Evolutionary conservation across 257 asterid genomes (phyloP), one percentile per base, ranked within the genome.

Genomic region (Ehretia macrophylla): DNA sequence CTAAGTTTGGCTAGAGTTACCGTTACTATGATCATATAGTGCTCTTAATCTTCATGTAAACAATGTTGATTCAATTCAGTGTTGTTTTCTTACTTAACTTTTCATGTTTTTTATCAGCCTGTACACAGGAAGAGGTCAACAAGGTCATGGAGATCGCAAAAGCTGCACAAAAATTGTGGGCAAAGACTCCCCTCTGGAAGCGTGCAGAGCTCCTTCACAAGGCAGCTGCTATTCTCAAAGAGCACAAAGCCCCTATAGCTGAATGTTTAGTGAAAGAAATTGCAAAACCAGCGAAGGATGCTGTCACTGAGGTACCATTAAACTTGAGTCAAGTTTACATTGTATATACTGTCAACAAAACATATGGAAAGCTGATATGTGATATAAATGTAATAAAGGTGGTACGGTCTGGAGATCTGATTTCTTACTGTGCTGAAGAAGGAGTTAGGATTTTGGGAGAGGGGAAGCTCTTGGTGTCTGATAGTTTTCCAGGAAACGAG

Each of bases 201-300:
- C 85, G 99, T 4, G 99, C 99, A 0, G 97, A 92, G 95, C 85
- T 92, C 54, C 97, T 92, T 55, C 97, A 92, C 76, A 92, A 83
- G 67, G 99, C 99, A 21, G 99, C 95, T 51, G 97, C 91, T 12
- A 84, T 92, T 53, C 93, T 92, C 5, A 92, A 92, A 70, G 97
- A 86, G 76, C 91, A 88, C 69, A 92, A 75, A 60, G 85, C 77
- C 62, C 97, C 99, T 3, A 92, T 92, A 55, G 99, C 96, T 10
- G 99, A 92, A 62, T 95, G 97, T 62, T 77, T 92, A 52, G 78
- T 92, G 0, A 92, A 92, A 66, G 99, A 92, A 75, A 92, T 92
- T 23, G 99, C 99, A 0, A 92, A 92, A 69, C 99, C 99, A 42
- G 94, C 96, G 5, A 92, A 92, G 62, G 99, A 92, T 71, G 81